A percentile compares a stretch with the other conserved stretches of the same genome.
Conservation (phyloP, 176 grass and related monocot genomes). For the Cenchrus purpureus region DNA sequence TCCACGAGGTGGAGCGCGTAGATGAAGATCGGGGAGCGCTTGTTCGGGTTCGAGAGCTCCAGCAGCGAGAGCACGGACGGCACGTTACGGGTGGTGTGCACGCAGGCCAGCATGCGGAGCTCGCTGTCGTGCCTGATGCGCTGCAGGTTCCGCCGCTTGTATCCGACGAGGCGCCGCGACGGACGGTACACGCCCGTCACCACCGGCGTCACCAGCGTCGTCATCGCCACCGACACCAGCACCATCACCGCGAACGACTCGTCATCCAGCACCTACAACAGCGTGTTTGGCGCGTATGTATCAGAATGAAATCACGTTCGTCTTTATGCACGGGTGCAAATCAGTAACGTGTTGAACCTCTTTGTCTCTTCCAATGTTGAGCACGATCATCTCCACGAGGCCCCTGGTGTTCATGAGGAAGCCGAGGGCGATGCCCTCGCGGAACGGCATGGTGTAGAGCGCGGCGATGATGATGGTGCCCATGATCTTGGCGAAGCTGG, state of each 20-base stretch:
- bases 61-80: constrained; percentile 80
- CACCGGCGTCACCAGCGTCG: constrained; percentile 70
- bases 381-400: constrained; percentile 69
- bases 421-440: constrained; percentile 69
- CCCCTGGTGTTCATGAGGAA: constrained; percentile 88
- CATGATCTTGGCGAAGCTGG: constrained; percentile 72
- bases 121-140: constrained; percentile 72
- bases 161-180: constrained; percentile 57
- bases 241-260: constrained; percentile 79
- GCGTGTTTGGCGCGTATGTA: no score
- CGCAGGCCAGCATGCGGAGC: constrained; percentile 84
- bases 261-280: constrained; percentile 49
- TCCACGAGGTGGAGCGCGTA: constrained; percentile 94
- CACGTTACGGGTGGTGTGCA: constrained; percentile 85
- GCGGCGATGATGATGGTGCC: constrained; percentile 66
- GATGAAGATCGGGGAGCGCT: constrained; percentile 87
- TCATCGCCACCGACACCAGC: constrained; percentile 63
- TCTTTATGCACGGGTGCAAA: no score
- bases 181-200: constrained; percentile 51
- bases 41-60: constrained; percentile 65
- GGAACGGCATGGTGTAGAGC: constrained; percentile 63
- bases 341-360: constrained; percentile 27
- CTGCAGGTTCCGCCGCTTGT: constrained; percentile 89
- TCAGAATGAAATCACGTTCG: no score
- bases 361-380: constrained; percentile 80